These are phyloP conservation scores for Hirsutella minnesotensis DNA, from an alignment of 2,329 filamentous ascomycete genomes.

Conservation along the genomic window DNA sequence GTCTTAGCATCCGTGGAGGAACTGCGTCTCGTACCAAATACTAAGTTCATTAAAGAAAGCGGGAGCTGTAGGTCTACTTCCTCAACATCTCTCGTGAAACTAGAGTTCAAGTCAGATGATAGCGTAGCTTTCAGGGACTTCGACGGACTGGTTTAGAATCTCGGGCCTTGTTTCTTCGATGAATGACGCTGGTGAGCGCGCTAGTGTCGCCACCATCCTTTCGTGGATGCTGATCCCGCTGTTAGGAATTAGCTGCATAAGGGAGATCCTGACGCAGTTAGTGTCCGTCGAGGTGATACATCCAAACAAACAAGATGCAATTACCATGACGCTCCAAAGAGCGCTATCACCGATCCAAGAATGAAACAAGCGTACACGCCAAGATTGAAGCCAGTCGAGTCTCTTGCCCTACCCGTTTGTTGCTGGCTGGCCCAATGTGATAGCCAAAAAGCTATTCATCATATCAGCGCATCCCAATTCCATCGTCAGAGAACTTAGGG, in stretches of 20 bases:
- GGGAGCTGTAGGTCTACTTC: neutral
- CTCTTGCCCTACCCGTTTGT: neutral
- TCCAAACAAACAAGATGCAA: neutral
- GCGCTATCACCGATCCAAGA: neutral
- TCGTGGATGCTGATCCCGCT: conserved; percentile 1
- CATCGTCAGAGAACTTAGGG: neutral
- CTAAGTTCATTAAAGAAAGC: neutral
- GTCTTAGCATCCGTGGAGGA: neutral
- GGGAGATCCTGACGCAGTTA: neutral
- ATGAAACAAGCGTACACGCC: neutral
- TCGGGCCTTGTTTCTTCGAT: neutral
- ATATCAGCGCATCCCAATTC: neutral
- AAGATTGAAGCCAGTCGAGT: neutral
- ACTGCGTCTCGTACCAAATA: neutral
- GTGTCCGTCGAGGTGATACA: neutral
- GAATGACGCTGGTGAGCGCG: neutral
- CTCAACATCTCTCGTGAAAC: neutral
- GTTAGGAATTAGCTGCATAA: neutral
- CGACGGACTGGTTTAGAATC: neutral
- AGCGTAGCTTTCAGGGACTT: neutral
- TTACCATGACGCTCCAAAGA: conserved; percentile 1
- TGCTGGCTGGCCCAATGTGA: neutral
- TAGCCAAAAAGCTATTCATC: neutral
- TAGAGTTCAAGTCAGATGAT: neutral
- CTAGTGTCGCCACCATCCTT: neutral